Evolutionary conservation across 192 early-diverging fungal genomes (phyloP).

Genomic region (Gigaspora rosea): DNA sequence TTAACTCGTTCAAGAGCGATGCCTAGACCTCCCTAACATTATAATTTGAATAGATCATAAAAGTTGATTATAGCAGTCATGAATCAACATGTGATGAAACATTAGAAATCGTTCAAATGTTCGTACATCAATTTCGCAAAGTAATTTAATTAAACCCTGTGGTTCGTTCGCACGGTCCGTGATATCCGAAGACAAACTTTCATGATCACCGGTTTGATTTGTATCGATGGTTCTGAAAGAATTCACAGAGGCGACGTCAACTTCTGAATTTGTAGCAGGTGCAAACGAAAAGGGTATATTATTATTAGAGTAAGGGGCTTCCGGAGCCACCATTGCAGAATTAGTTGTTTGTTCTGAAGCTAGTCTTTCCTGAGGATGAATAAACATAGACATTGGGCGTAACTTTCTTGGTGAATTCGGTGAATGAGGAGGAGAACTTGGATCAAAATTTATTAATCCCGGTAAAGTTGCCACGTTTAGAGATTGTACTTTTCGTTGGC

Average conservation of each 20-base stretch:
- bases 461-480: not conserved
- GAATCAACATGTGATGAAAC: too few species aligned
- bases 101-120: not conserved
- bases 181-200: conserved; percentile 34
- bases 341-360: conserved; percentile 12
- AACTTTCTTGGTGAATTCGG: conserved; percentile 14
- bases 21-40: conserved; percentile 61
- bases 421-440: not conserved
- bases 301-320: not conserved
- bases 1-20: conserved; percentile 71
- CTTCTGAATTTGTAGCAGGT: conserved; percentile 36
- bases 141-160: conserved; percentile 36
- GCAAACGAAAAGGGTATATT: not conserved
- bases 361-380: conserved; percentile 40
- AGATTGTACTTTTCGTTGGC: conserved; percentile 6
- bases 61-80: too few species aligned
- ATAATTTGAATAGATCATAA: not conserved
- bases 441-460: too few species aligned
- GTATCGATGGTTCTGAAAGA: conserved; percentile 24
- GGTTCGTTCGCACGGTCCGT: conserved; percentile 34
- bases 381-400: conserved; percentile 43
- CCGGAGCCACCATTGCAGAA: too few species aligned
- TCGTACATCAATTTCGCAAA: conserved; percentile 47
- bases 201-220: conserved; percentile 31
- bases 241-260: conserved; percentile 35